These are phyloP conservation scores for Pyrenochaeta sp. DNA, from an alignment of 2,329 filamentous ascomycete species.

Conservation along the genomic window DNA sequence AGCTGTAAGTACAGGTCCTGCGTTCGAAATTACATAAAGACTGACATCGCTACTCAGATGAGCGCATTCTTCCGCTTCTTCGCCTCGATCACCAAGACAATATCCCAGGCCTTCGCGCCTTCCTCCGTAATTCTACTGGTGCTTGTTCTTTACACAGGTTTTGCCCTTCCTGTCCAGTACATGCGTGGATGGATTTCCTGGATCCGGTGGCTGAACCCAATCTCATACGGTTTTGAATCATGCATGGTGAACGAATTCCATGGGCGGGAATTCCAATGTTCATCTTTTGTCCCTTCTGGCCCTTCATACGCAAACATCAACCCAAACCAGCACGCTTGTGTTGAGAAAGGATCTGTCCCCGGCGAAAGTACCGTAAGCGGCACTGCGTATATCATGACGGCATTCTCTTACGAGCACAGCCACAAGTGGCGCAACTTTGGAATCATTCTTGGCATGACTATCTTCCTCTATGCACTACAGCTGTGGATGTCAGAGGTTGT, in stretches of 20 bases:
- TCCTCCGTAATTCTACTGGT: constrained; percentile 65
- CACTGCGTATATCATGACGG: constrained; percentile 39
- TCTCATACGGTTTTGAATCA: constrained; percentile 79
- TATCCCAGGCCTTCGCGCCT: constrained; percentile 63
- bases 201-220: constrained; percentile 75
- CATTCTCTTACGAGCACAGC: constrained; percentile 45
- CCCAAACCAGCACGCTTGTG: constrained; percentile 44
- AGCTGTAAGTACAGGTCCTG: too few relatives aligned
- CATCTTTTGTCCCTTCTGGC: constrained; percentile 49
- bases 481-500: constrained; percentile 70
- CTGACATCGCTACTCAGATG: too few relatives aligned
- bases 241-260: constrained; percentile 76
- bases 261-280: constrained; percentile 33
- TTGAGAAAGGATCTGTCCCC: constrained; percentile 44
- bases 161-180: constrained; percentile 71
- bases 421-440: constrained; percentile 68
- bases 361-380: constrained; percentile 46
- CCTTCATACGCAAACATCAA: constrained; percentile 42
- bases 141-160: constrained; percentile 71
- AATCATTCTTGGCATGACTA: constrained; percentile 68
- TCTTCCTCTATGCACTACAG: constrained; percentile 69
- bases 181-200: constrained; percentile 42
- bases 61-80: constrained; percentile 84
- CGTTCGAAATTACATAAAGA: too few relatives aligned
- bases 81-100: constrained; percentile 74